phyloP scores from a whole-genome alignment of 495 filamentous ascomycete species.

The Pseudevernia furfuracea region DNA sequence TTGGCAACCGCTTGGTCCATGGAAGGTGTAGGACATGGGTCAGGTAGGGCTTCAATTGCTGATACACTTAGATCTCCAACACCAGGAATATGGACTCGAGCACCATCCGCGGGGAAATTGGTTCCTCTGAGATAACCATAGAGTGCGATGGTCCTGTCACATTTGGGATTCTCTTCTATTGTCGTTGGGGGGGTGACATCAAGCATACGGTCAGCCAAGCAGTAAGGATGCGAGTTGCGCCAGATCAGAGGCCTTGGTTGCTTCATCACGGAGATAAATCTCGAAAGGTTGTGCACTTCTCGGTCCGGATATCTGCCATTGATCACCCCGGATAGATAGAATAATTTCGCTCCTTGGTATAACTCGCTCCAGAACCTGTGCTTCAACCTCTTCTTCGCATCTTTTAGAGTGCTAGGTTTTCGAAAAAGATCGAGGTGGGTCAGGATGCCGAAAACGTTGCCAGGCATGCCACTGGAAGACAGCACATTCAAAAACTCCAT shows the following conservation, averaged over 20 bases:
- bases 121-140: constrained; percentile 95
- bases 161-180: constrained; percentile 79
- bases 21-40: constrained; percentile 89
- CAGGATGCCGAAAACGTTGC: constrained; percentile 94
- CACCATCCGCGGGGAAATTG: constrained; percentile 82
- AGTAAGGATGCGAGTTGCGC: constrained; percentile 93
- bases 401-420: constrained; percentile 79
- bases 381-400: constrained; percentile 92
- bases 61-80: constrained; percentile 88
- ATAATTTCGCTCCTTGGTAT: constrained; percentile 92
- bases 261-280: constrained; percentile 97
- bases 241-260: constrained; percentile 93
- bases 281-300: constrained; percentile 88
- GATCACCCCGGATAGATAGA: constrained; percentile 90
- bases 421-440: constrained; percentile 94
- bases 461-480: constrained; percentile 86
- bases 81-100: constrained; percentile 85
- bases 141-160: constrained; percentile 80
- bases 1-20: constrained; percentile 81
- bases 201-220: constrained; percentile 84
- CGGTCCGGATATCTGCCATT: constrained; percentile 95
- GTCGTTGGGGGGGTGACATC: constrained; percentile 88
- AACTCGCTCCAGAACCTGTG: constrained; percentile 93
- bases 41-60: constrained; percentile 75
- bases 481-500: constrained; percentile 98